These are phyloP conservation scores for Solanum hybrid DNA, from an alignment of 305 asterid genomes.

Conservation along the genomic window DNA sequence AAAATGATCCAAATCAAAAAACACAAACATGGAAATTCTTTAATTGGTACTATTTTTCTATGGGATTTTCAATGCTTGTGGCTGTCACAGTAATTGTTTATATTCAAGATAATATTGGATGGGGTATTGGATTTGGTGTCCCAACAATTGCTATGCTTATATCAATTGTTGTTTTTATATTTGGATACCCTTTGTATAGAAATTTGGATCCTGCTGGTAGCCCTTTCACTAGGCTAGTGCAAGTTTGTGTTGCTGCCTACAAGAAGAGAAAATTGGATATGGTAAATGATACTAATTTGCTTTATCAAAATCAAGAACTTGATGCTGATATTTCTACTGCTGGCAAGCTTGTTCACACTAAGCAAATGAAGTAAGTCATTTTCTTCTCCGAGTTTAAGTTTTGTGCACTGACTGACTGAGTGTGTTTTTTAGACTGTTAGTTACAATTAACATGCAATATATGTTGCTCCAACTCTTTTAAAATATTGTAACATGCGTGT, in stretches of 20 bases:
- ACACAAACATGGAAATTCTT: constrained; percentile 84
- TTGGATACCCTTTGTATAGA: constrained; percentile 78
- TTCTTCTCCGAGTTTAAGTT: background rate
- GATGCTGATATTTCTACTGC: constrained; percentile 74
- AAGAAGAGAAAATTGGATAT: constrained; percentile 45
- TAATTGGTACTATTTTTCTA: constrained; percentile 90
- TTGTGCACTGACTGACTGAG: background rate
- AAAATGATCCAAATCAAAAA: constrained; percentile 57
- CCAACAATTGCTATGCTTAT: constrained; percentile 71
- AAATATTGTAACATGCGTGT: no score
- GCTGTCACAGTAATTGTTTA: constrained; percentile 78
- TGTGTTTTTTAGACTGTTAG: background rate
- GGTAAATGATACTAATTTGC: constrained; percentile 24
- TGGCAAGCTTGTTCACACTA: constrained; percentile 64
- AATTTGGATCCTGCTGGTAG: constrained; percentile 85
- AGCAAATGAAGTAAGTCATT: constrained; percentile 48
- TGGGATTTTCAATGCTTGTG: constrained; percentile 74
- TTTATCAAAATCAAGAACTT: constrained; percentile 56
- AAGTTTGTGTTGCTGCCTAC: constrained; percentile 73
- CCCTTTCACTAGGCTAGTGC: constrained; percentile 82
- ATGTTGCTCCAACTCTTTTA: background rate
- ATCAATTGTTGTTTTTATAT: constrained; percentile 49
- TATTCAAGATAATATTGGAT: constrained; percentile 65
- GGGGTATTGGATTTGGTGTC: constrained; percentile 88
- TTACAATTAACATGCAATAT: background rate